Percentiles rank a stretch among this genome's conserved stretches.
These are phyloP conservation scores for Chrysanthemum makinoi DNA, from an alignment of 129 eudicot genomes.

Conservation along the genomic window DNA sequence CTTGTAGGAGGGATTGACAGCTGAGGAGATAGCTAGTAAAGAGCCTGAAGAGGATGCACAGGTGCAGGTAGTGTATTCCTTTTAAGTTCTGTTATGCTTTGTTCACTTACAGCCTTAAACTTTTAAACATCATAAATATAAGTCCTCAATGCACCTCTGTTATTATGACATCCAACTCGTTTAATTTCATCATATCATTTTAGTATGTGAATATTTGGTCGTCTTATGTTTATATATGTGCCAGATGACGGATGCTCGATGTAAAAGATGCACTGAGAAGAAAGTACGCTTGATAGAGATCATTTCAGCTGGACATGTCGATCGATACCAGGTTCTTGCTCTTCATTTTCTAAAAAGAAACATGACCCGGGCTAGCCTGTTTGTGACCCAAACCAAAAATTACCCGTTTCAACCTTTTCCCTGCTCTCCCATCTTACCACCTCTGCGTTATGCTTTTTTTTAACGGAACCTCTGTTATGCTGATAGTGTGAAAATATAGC, in stretches of 20 bases:
- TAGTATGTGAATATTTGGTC: too few relatives aligned
- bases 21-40: conserved; percentile 74
- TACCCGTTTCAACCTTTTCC: too few relatives aligned
- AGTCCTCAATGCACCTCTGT: neutral
- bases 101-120: neutral
- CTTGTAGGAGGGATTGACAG: conserved; percentile 80
- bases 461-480: too few relatives aligned
- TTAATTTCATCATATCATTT: too few relatives aligned
- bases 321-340: conserved; percentile 73
- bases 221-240: neutral
- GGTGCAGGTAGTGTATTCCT: conserved; percentile 57
- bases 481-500: too few relatives aligned
- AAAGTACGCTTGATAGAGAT: conserved; percentile 76
- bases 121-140: neutral
- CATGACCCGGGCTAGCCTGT: too few relatives aligned
- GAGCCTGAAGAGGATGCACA: conserved; percentile 79
- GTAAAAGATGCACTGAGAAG: conserved; percentile 79
- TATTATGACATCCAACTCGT: neutral
- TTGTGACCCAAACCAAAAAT: too few relatives aligned
- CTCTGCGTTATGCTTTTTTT: neutral
- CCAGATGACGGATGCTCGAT: conserved; percentile 99
- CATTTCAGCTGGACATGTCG: conserved; percentile 80
- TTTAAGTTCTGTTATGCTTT: neutral
- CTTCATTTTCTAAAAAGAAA: neutral
- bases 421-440: too few relatives aligned